phyloP scores from a whole-genome alignment of 2,329 filamentous ascomycete genomes.

The Ophiostoma sp. region DNA sequence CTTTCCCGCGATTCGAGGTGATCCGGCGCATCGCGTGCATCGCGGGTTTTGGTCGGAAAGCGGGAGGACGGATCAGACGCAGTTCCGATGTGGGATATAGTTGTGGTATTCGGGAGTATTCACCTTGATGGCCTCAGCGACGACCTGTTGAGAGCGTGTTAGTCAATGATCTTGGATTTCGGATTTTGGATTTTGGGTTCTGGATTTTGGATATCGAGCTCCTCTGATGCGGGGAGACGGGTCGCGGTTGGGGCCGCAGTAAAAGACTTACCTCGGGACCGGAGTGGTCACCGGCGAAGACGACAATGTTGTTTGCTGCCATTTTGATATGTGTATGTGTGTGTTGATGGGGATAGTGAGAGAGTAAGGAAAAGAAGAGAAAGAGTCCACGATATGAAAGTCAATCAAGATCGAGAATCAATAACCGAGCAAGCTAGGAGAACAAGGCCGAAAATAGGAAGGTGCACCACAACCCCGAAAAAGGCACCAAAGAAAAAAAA shows the following conservation, averaged over 20 bases:
- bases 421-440: not conserved
- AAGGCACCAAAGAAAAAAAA: slow-evolving; percentile 11
- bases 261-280: slow-evolving; percentile 66
- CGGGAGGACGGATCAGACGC: not conserved
- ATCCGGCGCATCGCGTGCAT: not conserved
- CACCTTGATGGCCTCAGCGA: slow-evolving; percentile 80
- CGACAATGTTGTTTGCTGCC: slow-evolving; percentile 53
- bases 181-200: not conserved
- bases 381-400: not conserved
- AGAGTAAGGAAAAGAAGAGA: not conserved
- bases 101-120: not conserved
- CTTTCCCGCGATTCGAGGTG: not conserved
- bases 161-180: not conserved
- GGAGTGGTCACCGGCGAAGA: slow-evolving; percentile 78
- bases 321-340: not conserved
- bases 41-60: not conserved
- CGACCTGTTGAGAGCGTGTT: slow-evolving; percentile 51
- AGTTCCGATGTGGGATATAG: not conserved
- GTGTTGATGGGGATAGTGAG: not conserved
- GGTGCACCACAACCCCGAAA: not conserved
- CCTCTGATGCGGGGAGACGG: not conserved
- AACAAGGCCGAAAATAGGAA: slow-evolving; percentile 7
- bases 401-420: slow-evolving; percentile 4
- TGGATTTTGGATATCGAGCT: not conserved
- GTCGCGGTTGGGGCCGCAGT: slow-evolving; percentile 11